Percentiles rank a stretch among this genome's conserved stretches.
Evolutionary conservation across 495 filamentous ascomycete genomes (phyloP).

Genomic region (Penicillium paxilli): DNA sequence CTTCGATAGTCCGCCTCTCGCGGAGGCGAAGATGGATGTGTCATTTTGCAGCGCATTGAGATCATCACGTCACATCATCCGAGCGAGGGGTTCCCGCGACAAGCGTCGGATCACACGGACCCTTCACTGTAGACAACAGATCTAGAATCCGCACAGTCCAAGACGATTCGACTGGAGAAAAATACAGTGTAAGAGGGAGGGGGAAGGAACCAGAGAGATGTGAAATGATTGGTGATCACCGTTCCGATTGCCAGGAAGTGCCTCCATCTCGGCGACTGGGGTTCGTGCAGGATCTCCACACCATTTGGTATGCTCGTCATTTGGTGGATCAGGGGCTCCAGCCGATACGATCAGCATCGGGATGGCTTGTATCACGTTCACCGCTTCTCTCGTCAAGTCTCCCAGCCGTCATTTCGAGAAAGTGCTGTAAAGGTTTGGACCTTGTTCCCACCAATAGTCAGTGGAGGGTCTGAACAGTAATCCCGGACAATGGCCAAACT

Average conservation of each 20-base stretch:
- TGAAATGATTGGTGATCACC: slow-evolving; percentile 15
- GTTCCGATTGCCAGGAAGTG: slow-evolving; percentile 6
- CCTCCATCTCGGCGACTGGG: slow-evolving; percentile 11
- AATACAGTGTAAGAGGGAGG: no score
- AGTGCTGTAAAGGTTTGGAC: no score
- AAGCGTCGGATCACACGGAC: slow-evolving; percentile 3
- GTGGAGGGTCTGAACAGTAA: no score
- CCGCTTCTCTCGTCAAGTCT: slow-evolving; percentile 25
- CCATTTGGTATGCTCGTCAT: slow-evolving; percentile 30
- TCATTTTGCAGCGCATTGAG: slow-evolving; percentile 7
- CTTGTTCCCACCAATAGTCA: no score
- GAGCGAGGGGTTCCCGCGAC: slow-evolving; percentile 1
- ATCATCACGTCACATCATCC: slow-evolving; percentile 8
- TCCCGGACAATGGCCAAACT: no score
- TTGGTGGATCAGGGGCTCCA: slow-evolving; percentile 31
- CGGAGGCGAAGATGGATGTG: slow-evolving; percentile 4
- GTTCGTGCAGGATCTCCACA: slow-evolving; percentile 26
- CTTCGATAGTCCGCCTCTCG: not conserved
- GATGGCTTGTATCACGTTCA: slow-evolving; percentile 25
- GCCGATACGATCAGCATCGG: slow-evolving; percentile 22
- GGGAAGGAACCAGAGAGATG: slow-evolving; percentile 12
- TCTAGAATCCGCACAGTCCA: not conserved
- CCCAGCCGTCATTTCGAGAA: not conserved
- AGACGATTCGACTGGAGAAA: not conserved
- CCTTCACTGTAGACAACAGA: not conserved